Evolutionary conservation across 805 yeast genomes (phyloP).

Genomic region (Yarrowia deformans): DNA sequence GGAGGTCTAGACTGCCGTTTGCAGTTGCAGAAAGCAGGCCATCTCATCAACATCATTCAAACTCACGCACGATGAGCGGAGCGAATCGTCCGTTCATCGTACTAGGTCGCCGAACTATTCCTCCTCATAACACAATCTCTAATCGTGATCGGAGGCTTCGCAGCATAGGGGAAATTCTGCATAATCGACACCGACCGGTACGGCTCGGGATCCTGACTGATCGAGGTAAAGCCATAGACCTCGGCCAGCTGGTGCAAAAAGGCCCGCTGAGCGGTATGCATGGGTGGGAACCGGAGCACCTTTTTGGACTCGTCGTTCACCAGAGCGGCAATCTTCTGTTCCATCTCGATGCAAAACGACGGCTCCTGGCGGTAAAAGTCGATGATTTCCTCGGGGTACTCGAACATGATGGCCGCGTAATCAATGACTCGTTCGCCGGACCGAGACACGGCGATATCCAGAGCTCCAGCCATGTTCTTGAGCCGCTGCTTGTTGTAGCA

Average conservation of each 20-base stretch:
- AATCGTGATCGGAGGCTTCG: conserved; percentile 21
- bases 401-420: conserved; percentile 43
- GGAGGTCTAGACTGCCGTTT: no score
- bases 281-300: conserved; percentile 71
- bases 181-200: conserved; percentile 55
- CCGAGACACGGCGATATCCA: conserved; percentile 53
- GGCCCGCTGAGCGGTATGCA: conserved; percentile 71
- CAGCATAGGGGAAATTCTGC: conserved; percentile 29
- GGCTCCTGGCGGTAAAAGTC: conserved; percentile 61
- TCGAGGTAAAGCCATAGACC: conserved; percentile 64
- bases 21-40: no score
- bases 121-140: conserved; percentile 34
- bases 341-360: conserved; percentile 74
- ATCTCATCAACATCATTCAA: no score
- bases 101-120: neutral
- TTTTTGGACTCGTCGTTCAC: conserved; percentile 52
- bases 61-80: no score
- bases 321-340: conserved; percentile 59
- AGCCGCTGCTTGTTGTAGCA: conserved; percentile 71
- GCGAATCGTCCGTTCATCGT: no score
- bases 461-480: conserved; percentile 66
- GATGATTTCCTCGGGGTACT: conserved; percentile 52
- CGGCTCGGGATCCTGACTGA: conserved; percentile 85
- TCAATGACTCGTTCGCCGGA: conserved; percentile 43
- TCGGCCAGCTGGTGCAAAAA: conserved; percentile 75